phyloP scores from a whole-genome alignment of 2,329 filamentous ascomycete genomes.

The Xylaria sp. region DNA sequence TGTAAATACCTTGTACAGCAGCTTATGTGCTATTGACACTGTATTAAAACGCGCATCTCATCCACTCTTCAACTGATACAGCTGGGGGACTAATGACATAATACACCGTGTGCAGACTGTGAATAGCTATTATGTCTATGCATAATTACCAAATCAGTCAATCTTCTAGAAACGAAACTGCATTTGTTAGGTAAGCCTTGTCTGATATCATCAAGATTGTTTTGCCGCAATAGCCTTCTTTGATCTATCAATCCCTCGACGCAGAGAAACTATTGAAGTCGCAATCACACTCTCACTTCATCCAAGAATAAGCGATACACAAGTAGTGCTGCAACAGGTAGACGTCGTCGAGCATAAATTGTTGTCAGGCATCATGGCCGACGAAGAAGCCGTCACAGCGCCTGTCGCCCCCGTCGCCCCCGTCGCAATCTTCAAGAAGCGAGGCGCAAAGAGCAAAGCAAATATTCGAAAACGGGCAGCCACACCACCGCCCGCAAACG shows the following conservation, averaged over 20 bases:
- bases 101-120: slow-evolving; percentile 14
- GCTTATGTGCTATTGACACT: not conserved
- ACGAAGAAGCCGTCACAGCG: slow-evolving; percentile 39
- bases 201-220: not conserved
- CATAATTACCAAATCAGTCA: slow-evolving; percentile 4
- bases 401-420: slow-evolving; percentile 60
- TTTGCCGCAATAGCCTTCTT: not conserved
- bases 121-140: not conserved
- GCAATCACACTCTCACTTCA: not conserved
- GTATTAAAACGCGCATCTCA: not conserved
- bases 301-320: not conserved
- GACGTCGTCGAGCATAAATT: not conserved
- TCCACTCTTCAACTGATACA: not conserved
- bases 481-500: slow-evolving; percentile 75
- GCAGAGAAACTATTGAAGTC: not conserved
- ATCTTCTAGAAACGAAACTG: slow-evolving; percentile 1
- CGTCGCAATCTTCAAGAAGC: slow-evolving; percentile 84
- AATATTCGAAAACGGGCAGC: slow-evolving; percentile 83
- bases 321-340: not conserved
- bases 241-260: not conserved
- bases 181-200: not conserved
- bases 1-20: slow-evolving; percentile 2
- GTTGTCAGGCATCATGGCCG: slow-evolving; percentile 34
- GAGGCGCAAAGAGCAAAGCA: slow-evolving; percentile 77
- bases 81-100: not conserved